A percentile compares a stretch with the other conserved stretches of the same genome.
Evolutionary conservation across 1,139 yeast genomes (phyloP).

Genomic region (Hansenula lynferdii): DNA sequence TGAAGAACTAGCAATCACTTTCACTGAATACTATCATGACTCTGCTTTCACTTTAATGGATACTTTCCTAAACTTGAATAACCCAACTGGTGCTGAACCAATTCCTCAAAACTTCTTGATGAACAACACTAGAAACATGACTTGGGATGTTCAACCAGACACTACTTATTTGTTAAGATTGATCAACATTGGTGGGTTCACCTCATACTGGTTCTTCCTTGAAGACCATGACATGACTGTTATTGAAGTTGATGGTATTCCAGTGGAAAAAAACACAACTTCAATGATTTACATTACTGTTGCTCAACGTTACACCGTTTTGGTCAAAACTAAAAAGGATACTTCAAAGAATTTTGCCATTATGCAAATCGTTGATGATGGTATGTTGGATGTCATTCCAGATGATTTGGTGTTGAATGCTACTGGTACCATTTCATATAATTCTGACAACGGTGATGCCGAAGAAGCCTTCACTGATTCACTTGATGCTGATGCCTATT

Average conservation of each 20-base stretch:
- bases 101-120: constrained; percentile 75
- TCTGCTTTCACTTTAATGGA: constrained; percentile 46
- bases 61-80: constrained; percentile 60
- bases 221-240: constrained; percentile 81
- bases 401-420: constrained; percentile 56
- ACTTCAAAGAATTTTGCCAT: constrained; percentile 66
- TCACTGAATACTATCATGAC: constrained; percentile 86
- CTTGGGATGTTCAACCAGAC: constrained; percentile 71
- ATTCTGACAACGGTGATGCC: constrained; percentile 40
- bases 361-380: constrained; percentile 70
- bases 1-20: constrained; percentile 62
- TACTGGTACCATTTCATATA: constrained; percentile 68
- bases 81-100: constrained; percentile 98
- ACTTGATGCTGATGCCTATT: constrained; percentile 37
- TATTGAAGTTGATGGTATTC: constrained; percentile 80
- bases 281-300: constrained; percentile 59
- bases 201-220: constrained; percentile 78
- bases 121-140: constrained; percentile 70
- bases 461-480: constrained; percentile 40
- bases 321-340: constrained; percentile 62
- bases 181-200: constrained; percentile 81
- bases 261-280: constrained; percentile 61
- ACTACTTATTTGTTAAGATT: constrained; percentile 77
- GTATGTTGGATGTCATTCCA: constrained; percentile 75
- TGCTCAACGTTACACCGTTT: constrained; percentile 76